phyloP scores from a whole-genome alignment of 257 asterid species.

The Penstemon barbatus region DNA sequence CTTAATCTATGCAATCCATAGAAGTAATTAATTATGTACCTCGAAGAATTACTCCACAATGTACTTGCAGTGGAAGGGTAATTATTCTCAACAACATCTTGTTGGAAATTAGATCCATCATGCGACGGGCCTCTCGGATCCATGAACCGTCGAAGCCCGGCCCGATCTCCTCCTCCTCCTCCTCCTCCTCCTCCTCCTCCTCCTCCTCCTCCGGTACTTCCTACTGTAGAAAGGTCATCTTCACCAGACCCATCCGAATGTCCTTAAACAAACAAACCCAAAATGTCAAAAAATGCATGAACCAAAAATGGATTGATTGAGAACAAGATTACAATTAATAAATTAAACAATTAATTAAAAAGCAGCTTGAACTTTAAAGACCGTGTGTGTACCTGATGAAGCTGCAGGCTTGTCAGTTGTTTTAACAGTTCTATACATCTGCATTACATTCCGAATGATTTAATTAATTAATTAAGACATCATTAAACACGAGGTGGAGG shows the following conservation, averaged over 20 bases:
- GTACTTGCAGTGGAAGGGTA: conserved; percentile 54
- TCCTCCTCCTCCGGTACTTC: conserved; percentile 39
- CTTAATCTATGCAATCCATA: no score
- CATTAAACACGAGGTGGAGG: conserved; percentile 93
- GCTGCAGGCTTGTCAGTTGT: conserved; percentile 94
- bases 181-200: conserved; percentile 33
- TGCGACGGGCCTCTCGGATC: conserved; percentile 66
- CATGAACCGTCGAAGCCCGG: conserved; percentile 44
- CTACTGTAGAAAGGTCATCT: conserved; percentile 75
- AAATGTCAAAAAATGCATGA: conserved; percentile 4
- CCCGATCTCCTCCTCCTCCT: conserved; percentile 32
- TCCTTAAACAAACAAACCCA: conserved; percentile 40
- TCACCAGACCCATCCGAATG: conserved; percentile 97
- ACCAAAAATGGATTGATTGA: no score
- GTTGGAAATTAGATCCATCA: conserved; percentile 43
- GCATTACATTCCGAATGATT: conserved; percentile 51
- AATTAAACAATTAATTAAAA: background rate
- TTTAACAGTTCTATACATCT: conserved; percentile 97
- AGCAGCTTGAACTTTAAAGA: no score
- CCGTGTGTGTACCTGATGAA: conserved; percentile 68
- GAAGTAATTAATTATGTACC: conserved; percentile 39
- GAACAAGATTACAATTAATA: background rate
- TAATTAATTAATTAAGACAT: background rate
- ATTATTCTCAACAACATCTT: conserved; percentile 45
- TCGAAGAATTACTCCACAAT: conserved; percentile 91